These are phyloP conservation scores for Fusarium sp. DNA, from an alignment of 2,329 filamentous ascomycete genomes.

Conservation along the genomic window DNA sequence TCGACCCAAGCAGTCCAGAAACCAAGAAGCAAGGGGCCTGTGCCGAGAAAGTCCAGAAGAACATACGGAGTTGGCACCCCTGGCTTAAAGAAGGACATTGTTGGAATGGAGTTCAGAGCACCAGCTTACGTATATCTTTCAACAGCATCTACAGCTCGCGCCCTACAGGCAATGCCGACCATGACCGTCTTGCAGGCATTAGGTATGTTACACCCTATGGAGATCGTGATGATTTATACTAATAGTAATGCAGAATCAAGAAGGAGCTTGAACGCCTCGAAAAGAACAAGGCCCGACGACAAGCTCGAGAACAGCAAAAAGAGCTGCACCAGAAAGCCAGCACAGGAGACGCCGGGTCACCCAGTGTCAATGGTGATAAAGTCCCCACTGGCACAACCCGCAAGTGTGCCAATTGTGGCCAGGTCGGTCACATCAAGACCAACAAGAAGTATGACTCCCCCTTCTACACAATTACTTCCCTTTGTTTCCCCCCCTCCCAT, in stretches of 20 bases:
- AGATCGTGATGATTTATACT: slow-evolving; percentile 10
- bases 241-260: slow-evolving; percentile 56
- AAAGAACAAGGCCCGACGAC: slow-evolving; percentile 91
- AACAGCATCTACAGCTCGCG: slow-evolving; percentile 65
- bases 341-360: slow-evolving; percentile 64
- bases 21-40: slow-evolving; percentile 2
- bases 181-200: slow-evolving; percentile 64
- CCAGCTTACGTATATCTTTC: slow-evolving; percentile 58
- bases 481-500: slow-evolving; percentile 49
- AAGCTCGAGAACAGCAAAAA: slow-evolving; percentile 93
- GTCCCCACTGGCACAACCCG: slow-evolving; percentile 78
- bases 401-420: slow-evolving; percentile 98
- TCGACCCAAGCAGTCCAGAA: slow-evolving; percentile 9
- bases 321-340: slow-evolving; percentile 67
- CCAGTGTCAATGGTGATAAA: slow-evolving; percentile 65
- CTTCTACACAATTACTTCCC: slow-evolving; percentile 22
- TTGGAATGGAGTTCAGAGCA: slow-evolving; percentile 55
- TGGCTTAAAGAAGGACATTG: slow-evolving; percentile 50
- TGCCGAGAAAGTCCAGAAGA: slow-evolving; percentile 21
- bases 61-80: slow-evolving; percentile 49
- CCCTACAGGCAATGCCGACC: slow-evolving; percentile 66
- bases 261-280: slow-evolving; percentile 85
- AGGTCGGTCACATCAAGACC: slow-evolving; percentile 97
- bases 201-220: slow-evolving; percentile 51
- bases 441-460: slow-evolving; percentile 87